phyloP scores from a whole-genome alignment of 2,329 filamentous ascomycete genomes.

The Fusarium sp. region DNA sequence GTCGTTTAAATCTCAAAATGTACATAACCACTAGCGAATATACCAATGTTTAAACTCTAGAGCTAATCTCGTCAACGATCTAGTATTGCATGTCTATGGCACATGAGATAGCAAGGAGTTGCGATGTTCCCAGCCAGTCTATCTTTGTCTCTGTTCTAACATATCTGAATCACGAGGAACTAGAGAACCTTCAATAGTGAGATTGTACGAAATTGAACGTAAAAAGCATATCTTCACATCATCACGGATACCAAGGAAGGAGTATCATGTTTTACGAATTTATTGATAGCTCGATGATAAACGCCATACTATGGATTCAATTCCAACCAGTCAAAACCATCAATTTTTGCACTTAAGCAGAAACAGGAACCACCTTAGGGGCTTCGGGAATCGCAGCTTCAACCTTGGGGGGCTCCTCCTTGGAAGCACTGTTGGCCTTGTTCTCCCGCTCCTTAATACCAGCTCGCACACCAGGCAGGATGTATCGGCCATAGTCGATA shows the following conservation, averaged over 20 bases:
- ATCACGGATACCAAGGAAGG: neutral
- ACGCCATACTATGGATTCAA: slow-evolving; percentile 6
- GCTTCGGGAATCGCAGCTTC: neutral
- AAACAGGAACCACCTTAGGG: neutral
- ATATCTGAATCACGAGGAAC: neutral
- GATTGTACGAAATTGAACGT: neutral
- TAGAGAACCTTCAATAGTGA: neutral
- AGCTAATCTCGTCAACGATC: too few relatives aligned
- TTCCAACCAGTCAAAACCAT: neutral
- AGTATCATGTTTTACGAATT: neutral
- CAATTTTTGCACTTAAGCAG: neutral
- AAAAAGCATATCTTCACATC: neutral
- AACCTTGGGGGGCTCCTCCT: slow-evolving; percentile 4
- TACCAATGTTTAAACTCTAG: too few relatives aligned
- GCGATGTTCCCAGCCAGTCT: too few relatives aligned
- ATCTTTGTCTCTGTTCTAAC: too few relatives aligned
- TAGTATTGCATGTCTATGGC: too few relatives aligned
- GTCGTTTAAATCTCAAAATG: too few relatives aligned
- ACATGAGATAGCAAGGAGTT: too few relatives aligned
- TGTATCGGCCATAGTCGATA: slow-evolving; percentile 68
- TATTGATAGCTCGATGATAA: neutral
- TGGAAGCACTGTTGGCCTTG: slow-evolving; percentile 11
- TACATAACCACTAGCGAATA: too few relatives aligned
- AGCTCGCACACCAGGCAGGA: slow-evolving; percentile 63
- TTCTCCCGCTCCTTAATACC: slow-evolving; percentile 47